Base-by-base conservation (phyloP, 306 rosid species). In the Sindora glabra region DNA sequence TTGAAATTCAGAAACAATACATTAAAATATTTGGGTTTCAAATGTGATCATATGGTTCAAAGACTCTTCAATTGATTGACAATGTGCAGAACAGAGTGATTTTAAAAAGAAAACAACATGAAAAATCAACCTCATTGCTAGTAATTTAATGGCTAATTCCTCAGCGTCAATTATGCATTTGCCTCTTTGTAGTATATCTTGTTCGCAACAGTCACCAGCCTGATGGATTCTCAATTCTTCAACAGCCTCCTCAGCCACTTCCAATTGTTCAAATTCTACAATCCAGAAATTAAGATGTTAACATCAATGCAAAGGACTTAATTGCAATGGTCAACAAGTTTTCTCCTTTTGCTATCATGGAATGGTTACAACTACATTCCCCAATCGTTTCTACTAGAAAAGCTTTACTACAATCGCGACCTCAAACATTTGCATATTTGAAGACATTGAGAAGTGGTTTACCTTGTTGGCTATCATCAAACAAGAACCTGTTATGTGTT, bases 111-210 rank as follows among this genome's bases (percentile, higher is more conserved):
- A 59, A 19, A 44, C 47, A 2, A 13, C 8, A 38, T 70, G 16
- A 36, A n/a, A n/a, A 51, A 37, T 68, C 53, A 64, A 91, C 98
- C 95, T 87, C 48, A 44, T 24, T 27, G 95, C 96, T 64, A 91
- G 98, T 58, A 85, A 67, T 33, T 77, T 67, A 49, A 78, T 21
- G 14, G 96, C 96, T 56, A 76, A 57, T 55, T 87, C 73, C 77
- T 83, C 88, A 39, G 78, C 85, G 47, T 79, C 83, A 62, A 66
- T 71, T 33, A 42, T 78, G 48, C 60, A 57, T 68, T 67, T 71
- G 66, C 30, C 26, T 48, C 55, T 36, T 49, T 58, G 76, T 14
- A 77, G 68, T 8, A 42, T 47, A 58, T 73, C 76, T 48, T 65
- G 63, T 49, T 78, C 79, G 57, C 40, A 4, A 25, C 62, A 60